Evolutionary conservation across 1,284 basidiomycete genomes (phyloP).

Genomic region (Farysia itapuensis): DNA sequence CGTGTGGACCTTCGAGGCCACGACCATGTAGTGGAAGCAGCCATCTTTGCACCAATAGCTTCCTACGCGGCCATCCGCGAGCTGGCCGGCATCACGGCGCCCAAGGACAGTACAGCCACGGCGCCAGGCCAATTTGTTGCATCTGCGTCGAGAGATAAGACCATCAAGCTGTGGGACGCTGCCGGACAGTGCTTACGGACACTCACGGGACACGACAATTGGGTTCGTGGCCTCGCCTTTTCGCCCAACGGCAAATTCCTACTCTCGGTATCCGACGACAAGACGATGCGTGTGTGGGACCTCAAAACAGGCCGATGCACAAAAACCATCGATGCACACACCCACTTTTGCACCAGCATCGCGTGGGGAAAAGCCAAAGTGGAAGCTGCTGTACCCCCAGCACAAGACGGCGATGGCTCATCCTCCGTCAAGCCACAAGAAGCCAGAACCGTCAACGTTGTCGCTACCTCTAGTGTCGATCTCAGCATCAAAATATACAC

Average conservation of each 20-base stretch:
- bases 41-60: constrained; percentile 75
- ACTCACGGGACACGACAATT: constrained; percentile 61
- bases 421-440: constrained; percentile 7
- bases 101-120: constrained; percentile 41
- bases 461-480: constrained; percentile 55
- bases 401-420: constrained; percentile 26
- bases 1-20: constrained; percentile 83
- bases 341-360: constrained; percentile 70
- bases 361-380: constrained; percentile 55
- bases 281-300: constrained; percentile 87
- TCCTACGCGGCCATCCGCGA: constrained; percentile 77
- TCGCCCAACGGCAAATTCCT: constrained; percentile 72
- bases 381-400: constrained; percentile 33
- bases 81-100: constrained; percentile 69
- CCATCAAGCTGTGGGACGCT: constrained; percentile 82
- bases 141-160: constrained; percentile 83
- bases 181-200: constrained; percentile 74
- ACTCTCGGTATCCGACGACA: constrained; percentile 84
- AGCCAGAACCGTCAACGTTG: constrained; percentile 51
- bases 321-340: constrained; percentile 81
- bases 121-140: constrained; percentile 68
- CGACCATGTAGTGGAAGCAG: constrained; percentile 81
- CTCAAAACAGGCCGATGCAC: constrained; percentile 75
- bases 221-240: constrained; percentile 50
- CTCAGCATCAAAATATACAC: constrained; percentile 52